These are phyloP conservation scores for Curvularia verruculosa DNA, from an alignment of 2,329 filamentous ascomycete genomes.

Conservation along the genomic window DNA sequence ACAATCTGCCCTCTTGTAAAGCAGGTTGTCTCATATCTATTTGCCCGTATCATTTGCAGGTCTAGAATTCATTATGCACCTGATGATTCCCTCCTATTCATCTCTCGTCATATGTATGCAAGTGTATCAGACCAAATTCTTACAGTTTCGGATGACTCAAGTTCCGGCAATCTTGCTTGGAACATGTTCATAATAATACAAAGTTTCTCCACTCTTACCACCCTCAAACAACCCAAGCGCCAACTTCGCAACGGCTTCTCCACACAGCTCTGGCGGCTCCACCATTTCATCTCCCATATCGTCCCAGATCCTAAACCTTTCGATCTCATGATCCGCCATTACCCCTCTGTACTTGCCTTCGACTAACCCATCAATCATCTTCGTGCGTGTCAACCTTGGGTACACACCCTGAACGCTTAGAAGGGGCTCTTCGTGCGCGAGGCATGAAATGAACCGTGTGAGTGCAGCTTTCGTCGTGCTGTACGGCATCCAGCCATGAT, in stretches of 20 bases:
- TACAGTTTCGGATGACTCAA: neutral
- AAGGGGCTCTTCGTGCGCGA: conserved; percentile 34
- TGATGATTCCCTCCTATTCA: neutral
- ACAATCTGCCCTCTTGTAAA: neutral
- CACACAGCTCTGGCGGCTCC: conserved; percentile 33
- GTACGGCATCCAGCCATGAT: conserved; percentile 35
- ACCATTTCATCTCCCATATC: conserved; percentile 33
- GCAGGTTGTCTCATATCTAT: neutral
- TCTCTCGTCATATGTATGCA: neutral
- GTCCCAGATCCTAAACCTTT: conserved; percentile 32
- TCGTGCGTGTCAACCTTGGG: conserved; percentile 35
- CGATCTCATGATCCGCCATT: conserved; percentile 39
- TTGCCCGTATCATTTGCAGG: neutral
- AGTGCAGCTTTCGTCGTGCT: conserved; percentile 36
- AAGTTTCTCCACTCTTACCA: conserved; percentile 29
- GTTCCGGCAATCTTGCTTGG: conserved; percentile 26
- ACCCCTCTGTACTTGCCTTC: conserved; percentile 27
- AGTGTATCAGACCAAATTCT: neutral
- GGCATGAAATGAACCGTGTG: conserved; percentile 31
- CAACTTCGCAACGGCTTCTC: conserved; percentile 31
- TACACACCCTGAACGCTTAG: conserved; percentile 34
- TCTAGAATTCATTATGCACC: neutral
- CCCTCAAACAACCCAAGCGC: conserved; percentile 31
- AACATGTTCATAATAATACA: conserved; percentile 37
- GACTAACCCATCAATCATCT: conserved; percentile 32